Evolutionary conservation across 2,329 filamentous ascomycete genomes (phyloP).

Genomic region (Fusarium euwallaceae): DNA sequence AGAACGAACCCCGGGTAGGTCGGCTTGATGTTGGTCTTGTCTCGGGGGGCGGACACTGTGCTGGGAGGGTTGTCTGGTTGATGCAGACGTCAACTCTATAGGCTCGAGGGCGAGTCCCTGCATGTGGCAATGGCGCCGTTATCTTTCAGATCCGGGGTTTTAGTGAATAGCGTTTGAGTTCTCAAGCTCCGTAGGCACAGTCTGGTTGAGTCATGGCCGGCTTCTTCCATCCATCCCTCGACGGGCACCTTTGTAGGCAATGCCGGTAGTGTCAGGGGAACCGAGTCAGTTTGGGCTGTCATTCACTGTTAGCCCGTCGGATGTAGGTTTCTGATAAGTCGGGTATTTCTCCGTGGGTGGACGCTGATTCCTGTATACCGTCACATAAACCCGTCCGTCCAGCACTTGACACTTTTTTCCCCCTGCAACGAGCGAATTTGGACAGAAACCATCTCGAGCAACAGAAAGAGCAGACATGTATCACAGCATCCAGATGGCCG

Average conservation of each 20-base stretch:
- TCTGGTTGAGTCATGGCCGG: conserved; percentile 19
- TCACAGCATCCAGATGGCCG: conserved; percentile 31
- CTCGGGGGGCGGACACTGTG: conserved; percentile 2
- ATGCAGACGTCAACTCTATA: not conserved
- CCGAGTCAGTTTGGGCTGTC: conserved; percentile 2
- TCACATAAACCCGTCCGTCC: conserved; percentile 1
- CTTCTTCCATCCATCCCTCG: conserved; percentile 14
- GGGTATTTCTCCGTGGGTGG: not conserved
- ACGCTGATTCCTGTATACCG: conserved; percentile 3
- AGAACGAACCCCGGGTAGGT: not conserved
- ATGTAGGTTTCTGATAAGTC: not conserved
- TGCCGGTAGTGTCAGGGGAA: conserved; percentile 2
- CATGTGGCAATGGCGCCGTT: not conserved
- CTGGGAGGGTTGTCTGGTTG: not conserved
- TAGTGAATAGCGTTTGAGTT: conserved; percentile 11
- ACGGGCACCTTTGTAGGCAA: not conserved
- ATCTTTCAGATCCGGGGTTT: conserved; percentile 8
- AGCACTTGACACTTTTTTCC: conserved; percentile 9
- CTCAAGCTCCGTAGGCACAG: not conserved
- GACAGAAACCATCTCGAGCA: not conserved
- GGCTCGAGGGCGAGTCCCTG: not conserved
- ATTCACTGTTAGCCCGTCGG: not conserved
- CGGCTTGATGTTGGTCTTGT: not conserved
- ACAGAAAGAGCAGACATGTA: conserved; percentile 21
- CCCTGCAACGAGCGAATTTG: conserved; percentile 1